Evolutionary conservation across 2,329 filamentous ascomycete species (phyloP), one percentile per base, ranked within the genome.

Genomic region (Colletotrichum sp.): DNA sequence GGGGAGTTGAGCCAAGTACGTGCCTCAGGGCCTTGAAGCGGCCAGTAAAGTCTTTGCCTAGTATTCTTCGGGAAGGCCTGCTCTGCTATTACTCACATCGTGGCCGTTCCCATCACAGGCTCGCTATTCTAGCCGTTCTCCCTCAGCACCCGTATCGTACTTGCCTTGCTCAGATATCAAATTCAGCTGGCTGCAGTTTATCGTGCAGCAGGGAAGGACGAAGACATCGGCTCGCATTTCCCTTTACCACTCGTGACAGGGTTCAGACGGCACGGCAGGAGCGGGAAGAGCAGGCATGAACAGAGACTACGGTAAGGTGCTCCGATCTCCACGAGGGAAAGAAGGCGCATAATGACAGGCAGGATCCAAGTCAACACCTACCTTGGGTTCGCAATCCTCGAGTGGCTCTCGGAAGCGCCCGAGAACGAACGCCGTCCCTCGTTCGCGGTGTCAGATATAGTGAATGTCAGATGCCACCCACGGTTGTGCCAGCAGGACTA

Each of bases 121-220:
- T 0, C 38, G 0, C 18, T 48, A n/a, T n/a, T 1, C 38, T 2
- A 48, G 0, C 1, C 38, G 18, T n/a, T 48, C 38, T 48, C 9
- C 38, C 9, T n/a, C 9, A 48, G 38, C 38, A n/a, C 18, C 38
- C 18, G 38, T 6, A 12, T 48, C 18, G 0, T 48, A n/a, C 9
- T 48, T 48, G 18, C 18, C 38, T 48, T 2, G 38, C 1, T 48
- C 38, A 48, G 18, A 48, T 48, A n/a, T 48, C 18, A n/a, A n/a
- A n/a, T 12, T 6, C 38, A 12, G 5, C n/a, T n/a, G 38, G 18
- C 9, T 48, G 38, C 38, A 48, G 38, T 48, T n/a, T 18, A 48
- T 48, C 38, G 38, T 48, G 9, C 18, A 48, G 18, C 18, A 48
- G 38, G 38, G 18, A 12, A 48, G 18, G 38, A 43, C 1, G 3